A percentile compares a stretch with the other conserved stretches of the same genome.
phyloP scores from a whole-genome alignment of 139 green algal genomes.

The Micromonas commoda region DNA sequence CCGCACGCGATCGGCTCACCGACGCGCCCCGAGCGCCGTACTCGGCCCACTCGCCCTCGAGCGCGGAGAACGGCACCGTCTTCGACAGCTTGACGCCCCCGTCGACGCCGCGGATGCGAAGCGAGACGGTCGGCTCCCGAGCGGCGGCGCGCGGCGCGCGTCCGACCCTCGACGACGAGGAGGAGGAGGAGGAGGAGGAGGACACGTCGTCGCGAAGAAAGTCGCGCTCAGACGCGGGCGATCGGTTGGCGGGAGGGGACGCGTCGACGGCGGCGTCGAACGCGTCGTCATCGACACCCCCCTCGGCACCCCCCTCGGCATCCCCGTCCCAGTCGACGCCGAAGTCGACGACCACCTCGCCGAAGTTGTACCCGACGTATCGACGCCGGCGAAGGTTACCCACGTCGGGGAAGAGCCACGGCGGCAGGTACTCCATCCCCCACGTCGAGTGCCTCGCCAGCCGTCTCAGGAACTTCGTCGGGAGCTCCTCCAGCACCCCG shows the following conservation, averaged over 20 bases:
- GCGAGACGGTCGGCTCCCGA: not conserved
- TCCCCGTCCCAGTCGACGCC: not conserved
- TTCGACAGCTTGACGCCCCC: not conserved
- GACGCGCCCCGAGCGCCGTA: no score
- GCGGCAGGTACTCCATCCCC: not conserved
- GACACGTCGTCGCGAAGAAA: no score
- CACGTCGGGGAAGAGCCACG: not conserved
- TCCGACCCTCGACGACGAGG: not conserved
- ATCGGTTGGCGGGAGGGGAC: no score
- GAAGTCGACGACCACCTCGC: not conserved
- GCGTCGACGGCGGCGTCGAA: no score
- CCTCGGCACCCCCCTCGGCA: no score
- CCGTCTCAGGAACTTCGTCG: not conserved
- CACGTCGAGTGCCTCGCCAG: not conserved
- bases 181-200: not conserved
- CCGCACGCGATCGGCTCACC: no score
- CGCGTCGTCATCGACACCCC: no score
- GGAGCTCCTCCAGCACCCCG: not conserved
- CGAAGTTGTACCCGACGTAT: slow-evolving; percentile 3
- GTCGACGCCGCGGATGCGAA: not conserved
- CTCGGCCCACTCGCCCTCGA: no score
- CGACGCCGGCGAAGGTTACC: not conserved
- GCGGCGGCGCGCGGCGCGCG: no score
- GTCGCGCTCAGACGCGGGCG: no score
- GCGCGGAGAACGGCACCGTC: not conserved